Evolutionary conservation across 495 filamentous ascomycete species (phyloP).

Genomic region (Haplographium delicatum): DNA sequence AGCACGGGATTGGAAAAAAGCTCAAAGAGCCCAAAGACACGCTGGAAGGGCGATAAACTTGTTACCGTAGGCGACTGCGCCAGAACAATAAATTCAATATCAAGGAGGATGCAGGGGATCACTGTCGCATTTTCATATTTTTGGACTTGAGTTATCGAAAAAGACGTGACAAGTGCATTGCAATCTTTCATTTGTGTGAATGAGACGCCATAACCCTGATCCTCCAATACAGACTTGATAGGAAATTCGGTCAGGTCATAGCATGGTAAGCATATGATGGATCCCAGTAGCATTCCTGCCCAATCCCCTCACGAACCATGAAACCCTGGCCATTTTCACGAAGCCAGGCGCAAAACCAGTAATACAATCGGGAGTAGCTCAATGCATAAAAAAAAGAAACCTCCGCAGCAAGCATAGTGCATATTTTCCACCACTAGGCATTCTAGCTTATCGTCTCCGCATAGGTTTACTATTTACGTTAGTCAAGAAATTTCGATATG

Average conservation of each 20-base stretch:
- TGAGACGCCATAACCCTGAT: too few species aligned
- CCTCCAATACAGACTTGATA: constrained; percentile 12
- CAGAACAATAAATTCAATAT: too few species aligned
- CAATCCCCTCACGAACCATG: constrained; percentile 8
- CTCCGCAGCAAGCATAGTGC: not conserved
- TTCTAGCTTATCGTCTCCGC: too few species aligned
- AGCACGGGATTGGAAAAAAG: too few species aligned
- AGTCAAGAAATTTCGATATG: not conserved
- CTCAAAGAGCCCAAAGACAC: too few species aligned
- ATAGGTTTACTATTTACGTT: not conserved
- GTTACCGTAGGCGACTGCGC: too few species aligned
- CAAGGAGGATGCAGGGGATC: too few species aligned
- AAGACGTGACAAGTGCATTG: too few species aligned
- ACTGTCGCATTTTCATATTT: too few species aligned
- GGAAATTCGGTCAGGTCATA: not conserved
- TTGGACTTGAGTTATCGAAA: too few species aligned
- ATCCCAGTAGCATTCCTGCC: constrained; percentile 4
- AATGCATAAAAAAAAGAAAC: constrained; percentile 11
- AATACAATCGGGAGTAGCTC: constrained; percentile 11
- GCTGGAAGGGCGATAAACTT: too few species aligned
- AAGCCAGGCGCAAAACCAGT: constrained; percentile 13
- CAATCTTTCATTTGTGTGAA: too few species aligned
- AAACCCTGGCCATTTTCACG: constrained; percentile 7
- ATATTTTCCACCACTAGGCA: not conserved
- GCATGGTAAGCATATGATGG: constrained; percentile 12